Evolutionary conservation across 2,329 filamentous ascomycete genomes (phyloP).

Genomic region (Venturia effusa): DNA sequence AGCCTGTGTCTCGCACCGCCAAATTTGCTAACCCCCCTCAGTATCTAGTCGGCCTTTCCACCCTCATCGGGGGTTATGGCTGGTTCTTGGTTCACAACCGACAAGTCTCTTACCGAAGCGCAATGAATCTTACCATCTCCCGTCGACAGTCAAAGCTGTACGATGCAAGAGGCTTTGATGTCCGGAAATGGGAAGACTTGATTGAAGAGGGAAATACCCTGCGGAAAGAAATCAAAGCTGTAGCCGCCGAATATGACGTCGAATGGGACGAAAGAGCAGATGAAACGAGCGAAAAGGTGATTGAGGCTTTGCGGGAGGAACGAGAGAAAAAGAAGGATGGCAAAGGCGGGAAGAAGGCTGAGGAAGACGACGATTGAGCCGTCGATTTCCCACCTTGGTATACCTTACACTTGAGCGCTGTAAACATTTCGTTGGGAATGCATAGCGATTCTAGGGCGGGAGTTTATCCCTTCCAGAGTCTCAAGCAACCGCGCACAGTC

Average conservation of each 20-base stretch:
- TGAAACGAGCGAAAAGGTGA: conserved; percentile 53
- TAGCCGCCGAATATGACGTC: conserved; percentile 80
- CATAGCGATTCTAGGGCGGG: neutral
- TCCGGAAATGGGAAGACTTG: conserved; percentile 64
- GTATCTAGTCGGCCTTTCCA: conserved; percentile 76
- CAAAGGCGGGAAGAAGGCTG: conserved; percentile 5
- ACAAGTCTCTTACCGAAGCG: conserved; percentile 76
- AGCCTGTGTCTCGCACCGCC: neutral
- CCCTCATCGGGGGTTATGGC: conserved; percentile 79
- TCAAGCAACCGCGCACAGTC: too few species aligned
- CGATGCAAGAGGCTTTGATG: conserved; percentile 61
- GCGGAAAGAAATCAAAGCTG: conserved; percentile 64
- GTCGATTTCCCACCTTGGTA: neutral
- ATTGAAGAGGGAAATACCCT: conserved; percentile 72
- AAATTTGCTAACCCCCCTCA: neutral
- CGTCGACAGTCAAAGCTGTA: conserved; percentile 69
- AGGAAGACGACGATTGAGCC: conserved; percentile 5
- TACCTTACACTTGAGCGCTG: neutral
- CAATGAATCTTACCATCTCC: conserved; percentile 78
- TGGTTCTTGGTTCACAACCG: conserved; percentile 92
- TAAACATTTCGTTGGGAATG: neutral
- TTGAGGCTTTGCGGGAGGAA: conserved; percentile 41
- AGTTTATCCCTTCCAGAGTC: conserved; percentile 12
- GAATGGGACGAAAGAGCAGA: conserved; percentile 76
- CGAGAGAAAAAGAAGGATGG: conserved; percentile 21